Evolutionary conservation across 148 eudicot genomes (phyloP).

Genomic region (Rhododendron griersonianum): DNA sequence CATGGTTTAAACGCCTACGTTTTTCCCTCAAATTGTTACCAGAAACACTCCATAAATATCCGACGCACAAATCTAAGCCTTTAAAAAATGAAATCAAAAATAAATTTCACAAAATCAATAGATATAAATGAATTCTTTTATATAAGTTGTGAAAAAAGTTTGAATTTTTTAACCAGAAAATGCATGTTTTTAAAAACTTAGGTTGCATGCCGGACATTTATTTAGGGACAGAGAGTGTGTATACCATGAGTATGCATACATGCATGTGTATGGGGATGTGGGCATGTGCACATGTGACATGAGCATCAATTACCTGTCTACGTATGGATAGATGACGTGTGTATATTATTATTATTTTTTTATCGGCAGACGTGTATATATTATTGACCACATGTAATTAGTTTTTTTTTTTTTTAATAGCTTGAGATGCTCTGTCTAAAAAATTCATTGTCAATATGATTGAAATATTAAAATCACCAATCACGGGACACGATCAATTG

Average conservation of each 20-base stretch:
- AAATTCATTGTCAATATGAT: background rate
- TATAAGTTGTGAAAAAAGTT: no score
- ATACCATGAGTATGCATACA: background rate
- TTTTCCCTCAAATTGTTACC: no score
- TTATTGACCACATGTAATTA: background rate
- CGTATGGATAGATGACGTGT: background rate
- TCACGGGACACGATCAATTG: background rate
- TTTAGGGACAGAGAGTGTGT: background rate
- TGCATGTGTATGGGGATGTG: background rate
- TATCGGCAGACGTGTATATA: background rate
- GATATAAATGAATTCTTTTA: no score
- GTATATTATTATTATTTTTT: background rate
- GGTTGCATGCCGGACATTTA: no score
- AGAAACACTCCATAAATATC: no score
- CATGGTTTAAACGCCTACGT: no score
- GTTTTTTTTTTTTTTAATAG: background rate
- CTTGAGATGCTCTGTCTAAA: background rate
- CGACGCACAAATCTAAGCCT: no score
- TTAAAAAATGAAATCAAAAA: no score
- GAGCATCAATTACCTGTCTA: background rate
- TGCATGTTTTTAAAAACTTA: no score
- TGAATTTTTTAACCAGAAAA: no score
- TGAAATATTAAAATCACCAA: background rate
- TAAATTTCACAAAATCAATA: no score
- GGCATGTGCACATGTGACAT: background rate